Conservation (phyloP, 2,329 filamentous ascomycete species). For the Penicillium hordei region DNA sequence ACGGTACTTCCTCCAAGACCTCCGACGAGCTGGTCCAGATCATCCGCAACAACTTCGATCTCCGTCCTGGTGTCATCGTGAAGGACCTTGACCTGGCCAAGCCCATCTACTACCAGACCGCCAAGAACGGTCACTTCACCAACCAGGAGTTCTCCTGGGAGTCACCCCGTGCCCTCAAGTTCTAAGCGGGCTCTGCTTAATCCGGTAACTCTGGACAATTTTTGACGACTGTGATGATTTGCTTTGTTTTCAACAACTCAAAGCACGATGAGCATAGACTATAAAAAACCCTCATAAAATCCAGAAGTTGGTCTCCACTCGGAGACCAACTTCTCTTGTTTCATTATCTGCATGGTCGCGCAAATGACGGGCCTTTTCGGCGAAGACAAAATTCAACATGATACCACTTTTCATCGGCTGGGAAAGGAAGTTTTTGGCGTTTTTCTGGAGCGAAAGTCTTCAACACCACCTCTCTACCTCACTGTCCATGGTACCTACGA, state of each 20-base stretch:
- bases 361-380: slow-evolving; percentile 36
- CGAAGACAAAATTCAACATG: slow-evolving; percentile 51
- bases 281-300: slow-evolving; percentile 26
- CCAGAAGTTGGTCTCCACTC: slow-evolving; percentile 16
- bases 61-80: slow-evolving; percentile 97
- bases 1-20: slow-evolving; percentile 86
- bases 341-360: slow-evolving; percentile 42
- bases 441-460: slow-evolving; percentile 44
- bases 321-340: slow-evolving; percentile 31
- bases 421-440: slow-evolving; percentile 44
- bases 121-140: slow-evolving; percentile 99
- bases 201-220: slow-evolving; percentile 24
- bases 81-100: slow-evolving; percentile 92
- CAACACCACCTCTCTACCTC: slow-evolving; percentile 36
- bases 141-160: slow-evolving; percentile 98
- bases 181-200: slow-evolving; percentile 58
- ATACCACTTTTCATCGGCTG: slow-evolving; percentile 48
- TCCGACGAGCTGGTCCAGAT: slow-evolving; percentile 94
- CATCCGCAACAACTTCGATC: slow-evolving; percentile 93
- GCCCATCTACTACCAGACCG: slow-evolving; percentile 97
- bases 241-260: slow-evolving; percentile 55
- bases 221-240: slow-evolving; percentile 48
- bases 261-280: slow-evolving; percentile 45
- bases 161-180: slow-evolving; percentile 91
- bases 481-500: slow-evolving; percentile 16